phyloP scores from a whole-genome alignment of 176 grass and related monocot genomes.

The Juncus effusus region DNA sequence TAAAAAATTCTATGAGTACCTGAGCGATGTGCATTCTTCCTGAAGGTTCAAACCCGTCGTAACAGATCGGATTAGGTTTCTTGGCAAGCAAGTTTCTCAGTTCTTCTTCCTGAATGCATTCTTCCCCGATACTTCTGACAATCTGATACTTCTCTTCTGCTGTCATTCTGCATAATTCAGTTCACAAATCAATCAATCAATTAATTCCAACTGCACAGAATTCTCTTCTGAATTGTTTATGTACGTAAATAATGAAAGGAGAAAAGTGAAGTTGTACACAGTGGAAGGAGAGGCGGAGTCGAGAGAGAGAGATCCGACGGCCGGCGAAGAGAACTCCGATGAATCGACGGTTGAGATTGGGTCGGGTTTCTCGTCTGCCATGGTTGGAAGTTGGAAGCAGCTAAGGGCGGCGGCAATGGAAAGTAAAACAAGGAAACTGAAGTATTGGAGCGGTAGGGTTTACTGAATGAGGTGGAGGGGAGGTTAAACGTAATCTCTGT shows the following conservation, averaged over 20 bases:
- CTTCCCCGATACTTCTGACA: constrained; percentile 69
- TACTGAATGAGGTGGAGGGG: no score
- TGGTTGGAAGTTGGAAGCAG: no score
- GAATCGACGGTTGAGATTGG: constrained; percentile 7
- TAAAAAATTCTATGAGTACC: constrained; percentile 1
- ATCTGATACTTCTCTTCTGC: constrained; percentile 47
- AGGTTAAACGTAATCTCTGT: no score
- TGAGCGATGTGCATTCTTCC: neutral
- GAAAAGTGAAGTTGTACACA: neutral
- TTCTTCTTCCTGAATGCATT: constrained; percentile 83
- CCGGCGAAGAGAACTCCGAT: neutral
- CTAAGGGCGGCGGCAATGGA: no score
- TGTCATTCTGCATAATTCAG: constrained; percentile 24
- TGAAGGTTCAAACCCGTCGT: constrained; percentile 25
- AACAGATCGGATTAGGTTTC: constrained; percentile 59
- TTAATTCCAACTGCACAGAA: neutral
- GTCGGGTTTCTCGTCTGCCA: neutral
- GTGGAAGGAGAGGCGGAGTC: neutral
- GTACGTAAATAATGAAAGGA: neutral
- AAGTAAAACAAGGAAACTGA: no score
- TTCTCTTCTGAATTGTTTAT: neutral
- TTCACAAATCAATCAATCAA: neutral
- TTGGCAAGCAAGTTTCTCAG: constrained; percentile 44
- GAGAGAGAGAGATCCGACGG: constrained; percentile 15
- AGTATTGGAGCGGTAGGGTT: no score